A percentile compares a stretch with the other conserved stretches of the same genome.
Evolutionary conservation across 805 yeast species (phyloP).

Genomic region (Ogataea naganishii): DNA sequence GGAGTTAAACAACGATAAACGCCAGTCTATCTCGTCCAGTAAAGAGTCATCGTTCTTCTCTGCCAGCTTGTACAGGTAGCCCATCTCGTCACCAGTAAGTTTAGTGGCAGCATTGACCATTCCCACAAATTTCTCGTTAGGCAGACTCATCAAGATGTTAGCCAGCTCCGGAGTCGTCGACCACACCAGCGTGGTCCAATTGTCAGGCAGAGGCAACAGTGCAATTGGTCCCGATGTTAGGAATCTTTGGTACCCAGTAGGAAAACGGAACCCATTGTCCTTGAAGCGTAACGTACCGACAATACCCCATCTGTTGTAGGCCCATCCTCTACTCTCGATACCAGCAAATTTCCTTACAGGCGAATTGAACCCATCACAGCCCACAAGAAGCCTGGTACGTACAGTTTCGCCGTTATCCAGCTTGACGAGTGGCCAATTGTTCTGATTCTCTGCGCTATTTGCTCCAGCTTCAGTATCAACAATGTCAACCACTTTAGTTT

Average conservation of each 20-base stretch:
- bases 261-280: constrained; percentile 52
- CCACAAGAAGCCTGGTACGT: constrained; percentile 71
- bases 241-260: constrained; percentile 90
- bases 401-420: constrained; percentile 56
- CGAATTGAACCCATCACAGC: constrained; percentile 94
- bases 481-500: constrained; percentile 59
- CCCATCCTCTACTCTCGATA: constrained; percentile 89
- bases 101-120: constrained; percentile 82
- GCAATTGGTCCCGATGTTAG: constrained; percentile 91
- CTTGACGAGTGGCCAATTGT: constrained; percentile 71
- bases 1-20: constrained; percentile 36
- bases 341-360: constrained; percentile 80
- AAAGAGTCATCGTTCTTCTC: constrained; percentile 33
- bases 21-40: constrained; percentile 65
- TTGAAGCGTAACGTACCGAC: constrained; percentile 81
- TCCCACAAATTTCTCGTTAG: constrained; percentile 54
- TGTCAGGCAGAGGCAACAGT: constrained; percentile 77
- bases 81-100: constrained; percentile 69
- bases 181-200: constrained; percentile 92
- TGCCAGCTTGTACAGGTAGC: constrained; percentile 49
- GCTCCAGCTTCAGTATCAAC: constrained; percentile 15
- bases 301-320: constrained; percentile 80
- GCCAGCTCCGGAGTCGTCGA: constrained; percentile 74
- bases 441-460: constrained; percentile 21
- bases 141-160: constrained; percentile 45